These are phyloP conservation scores for Plasmodium adleri DNA, from an alignment of 169 alveolate species.

Conservation along the genomic window DNA sequence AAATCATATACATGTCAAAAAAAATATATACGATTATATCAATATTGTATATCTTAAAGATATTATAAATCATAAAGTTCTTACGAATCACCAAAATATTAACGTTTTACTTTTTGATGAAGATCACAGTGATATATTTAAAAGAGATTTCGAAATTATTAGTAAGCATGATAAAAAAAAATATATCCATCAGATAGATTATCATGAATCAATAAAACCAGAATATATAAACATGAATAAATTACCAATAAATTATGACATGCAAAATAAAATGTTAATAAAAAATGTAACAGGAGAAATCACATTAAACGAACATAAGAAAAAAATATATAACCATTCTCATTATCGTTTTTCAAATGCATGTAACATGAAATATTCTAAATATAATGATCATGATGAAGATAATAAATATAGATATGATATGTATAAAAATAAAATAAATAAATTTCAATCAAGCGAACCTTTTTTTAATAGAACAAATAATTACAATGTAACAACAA, in stretches of 20 bases:
- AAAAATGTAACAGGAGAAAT: background rate
- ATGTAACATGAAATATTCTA: constrained; percentile 6
- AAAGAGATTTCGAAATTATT: constrained; percentile 10
- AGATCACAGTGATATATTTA: background rate
- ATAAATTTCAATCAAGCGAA: background rate
- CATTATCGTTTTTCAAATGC: constrained; percentile 8
- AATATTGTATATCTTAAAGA: too few species aligned
- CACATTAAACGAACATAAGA: constrained; percentile 15
- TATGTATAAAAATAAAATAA: constrained; percentile 8
- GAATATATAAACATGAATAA: background rate
- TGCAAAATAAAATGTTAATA: background rate
- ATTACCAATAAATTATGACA: background rate
- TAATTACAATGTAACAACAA: background rate
- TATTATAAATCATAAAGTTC: too few species aligned
- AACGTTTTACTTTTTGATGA: background rate
- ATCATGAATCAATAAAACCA: constrained; percentile 12
- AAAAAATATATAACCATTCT: constrained; percentile 2
- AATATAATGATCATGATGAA: constrained; percentile 22
- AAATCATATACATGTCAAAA: too few species aligned
- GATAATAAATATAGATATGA: background rate
- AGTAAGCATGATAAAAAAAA: background rate
- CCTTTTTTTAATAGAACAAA: constrained; percentile 13
- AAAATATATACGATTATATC: too few species aligned
- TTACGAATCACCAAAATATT: too few species aligned
- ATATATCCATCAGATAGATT: constrained; percentile 4